Evolutionary conservation across 2,329 filamentous ascomycete species (phyloP), one percentile per base, ranked within the genome.

Genomic region (Colletotrichum gloeosporioides): DNA sequence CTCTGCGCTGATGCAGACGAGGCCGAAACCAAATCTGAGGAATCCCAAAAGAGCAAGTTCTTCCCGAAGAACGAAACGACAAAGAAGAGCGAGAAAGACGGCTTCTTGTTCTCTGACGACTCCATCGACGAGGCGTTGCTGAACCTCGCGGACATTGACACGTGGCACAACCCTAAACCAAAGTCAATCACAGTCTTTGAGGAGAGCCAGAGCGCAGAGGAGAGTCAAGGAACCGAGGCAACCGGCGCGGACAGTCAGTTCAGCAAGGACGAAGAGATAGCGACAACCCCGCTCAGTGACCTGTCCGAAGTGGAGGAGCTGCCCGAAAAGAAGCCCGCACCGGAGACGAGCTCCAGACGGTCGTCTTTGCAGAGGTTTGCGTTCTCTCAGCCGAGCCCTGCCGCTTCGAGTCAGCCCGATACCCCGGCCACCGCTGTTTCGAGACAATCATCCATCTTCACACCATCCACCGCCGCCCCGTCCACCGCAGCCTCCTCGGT

Each of bases 91-190:
- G 85, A 84, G 65, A 81, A 82, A 39, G 88, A 89, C 13, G 82
- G 82, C 2, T 86, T 88, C 71, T 78, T 91, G 22, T 85, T 90
- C 79, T 92, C 90, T 0, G 90, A 92, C 76, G 90, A 91, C 76
- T 91, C 90, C 0, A 84, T 92, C 55, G 90, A 92, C 32, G 90
- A 91, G 73, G 89, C 87, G 0, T 83, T 92, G 25, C 82, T 85
- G 31, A 86, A 85, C 25, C 80, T 92, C 13, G 89, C 90, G 2
- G 90, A 92, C 62, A 82, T 89, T 53, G 87, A 87, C n/a, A 85
- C 83, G 13, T 91, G 89, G 89, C 83, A 85, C 61, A 80, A 84
- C 8, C 63, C 79, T 8, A 88, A 87, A 75, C 78, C 81, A 1
- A 86, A 83, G 75, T 80, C 84, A 2, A 83, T 89, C 22, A 79